Conservation (phyloP, 768 basidiomycete genomes). For the Russula brevipes region DNA sequence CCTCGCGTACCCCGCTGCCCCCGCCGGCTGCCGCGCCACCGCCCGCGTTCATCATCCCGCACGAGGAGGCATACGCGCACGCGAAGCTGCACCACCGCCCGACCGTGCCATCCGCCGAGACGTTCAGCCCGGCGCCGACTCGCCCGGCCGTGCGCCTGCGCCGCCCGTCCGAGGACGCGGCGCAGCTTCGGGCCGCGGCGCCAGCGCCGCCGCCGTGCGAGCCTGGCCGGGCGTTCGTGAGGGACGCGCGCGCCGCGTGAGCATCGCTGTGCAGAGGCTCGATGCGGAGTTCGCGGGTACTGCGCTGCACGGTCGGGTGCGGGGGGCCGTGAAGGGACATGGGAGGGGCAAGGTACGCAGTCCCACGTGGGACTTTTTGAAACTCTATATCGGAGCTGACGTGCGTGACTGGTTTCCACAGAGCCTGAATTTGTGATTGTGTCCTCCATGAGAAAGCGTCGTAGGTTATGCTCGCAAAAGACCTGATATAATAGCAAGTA, state of each 20-base stretch:
- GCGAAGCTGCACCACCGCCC: constrained; percentile 9
- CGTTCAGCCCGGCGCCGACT: background rate
- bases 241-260: constrained; percentile 10
- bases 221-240: background rate
- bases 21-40: background rate
- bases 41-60: constrained; percentile 4
- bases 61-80: constrained; percentile 10
- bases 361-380: no score
- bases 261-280: constrained; percentile 7
- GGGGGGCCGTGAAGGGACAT: constrained; percentile 1
- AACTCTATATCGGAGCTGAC: background rate
- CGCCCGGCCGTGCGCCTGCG: constrained; percentile 3
- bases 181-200: background rate
- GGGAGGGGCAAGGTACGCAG: constrained; percentile 12
- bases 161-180: background rate
- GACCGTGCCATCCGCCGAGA: background rate
- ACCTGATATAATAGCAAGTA: background rate
- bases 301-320: background rate
- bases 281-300: background rate
- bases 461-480: background rate
- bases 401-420: background rate
- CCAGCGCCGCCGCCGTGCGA: background rate
- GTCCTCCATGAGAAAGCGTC: no score
- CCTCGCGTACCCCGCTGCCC: background rate
- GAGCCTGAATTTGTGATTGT: constrained; percentile 8